Conservation (phyloP, 2,329 filamentous ascomycete genomes). For the Talaromyces sp. region DNA sequence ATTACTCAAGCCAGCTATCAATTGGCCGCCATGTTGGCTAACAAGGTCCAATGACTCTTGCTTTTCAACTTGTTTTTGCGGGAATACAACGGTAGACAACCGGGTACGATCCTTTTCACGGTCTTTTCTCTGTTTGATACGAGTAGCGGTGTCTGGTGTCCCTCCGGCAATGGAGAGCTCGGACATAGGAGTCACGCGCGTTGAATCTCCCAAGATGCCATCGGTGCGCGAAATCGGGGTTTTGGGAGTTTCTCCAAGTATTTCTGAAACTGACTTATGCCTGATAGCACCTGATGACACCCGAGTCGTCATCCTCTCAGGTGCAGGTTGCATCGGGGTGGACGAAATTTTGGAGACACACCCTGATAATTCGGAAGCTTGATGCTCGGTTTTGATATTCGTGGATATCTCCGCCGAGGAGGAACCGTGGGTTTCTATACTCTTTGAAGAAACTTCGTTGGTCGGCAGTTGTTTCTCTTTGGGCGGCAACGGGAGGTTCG, state of each 20-base stretch:
- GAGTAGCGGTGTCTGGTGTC: conserved; percentile 28
- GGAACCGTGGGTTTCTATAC: neutral
- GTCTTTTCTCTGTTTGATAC: conserved; percentile 48
- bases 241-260: conserved; percentile 56
- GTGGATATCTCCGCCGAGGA: conserved; percentile 1
- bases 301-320: conserved; percentile 60
- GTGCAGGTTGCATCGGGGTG: conserved; percentile 23
- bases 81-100: conserved; percentile 71
- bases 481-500: conserved; percentile 8
- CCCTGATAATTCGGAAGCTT: conserved; percentile 14
- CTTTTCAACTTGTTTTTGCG: conserved; percentile 57
- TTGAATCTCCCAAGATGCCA: conserved; percentile 24
- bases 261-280: conserved; percentile 68
- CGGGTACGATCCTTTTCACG: conserved; percentile 57
- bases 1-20: conserved; percentile 38
- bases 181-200: conserved; percentile 15
- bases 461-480: conserved; percentile 6
- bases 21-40: conserved; percentile 43
- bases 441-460: conserved; percentile 13
- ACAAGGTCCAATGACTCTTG: conserved; percentile 31
- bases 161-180: conserved; percentile 16
- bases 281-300: conserved; percentile 65
- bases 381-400: conserved; percentile 1
- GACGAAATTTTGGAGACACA: conserved; percentile 19
- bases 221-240: conserved; percentile 28